phyloP scores from a whole-genome alignment of 78 protist species.

The Polysphondylium violaceum region DNA sequence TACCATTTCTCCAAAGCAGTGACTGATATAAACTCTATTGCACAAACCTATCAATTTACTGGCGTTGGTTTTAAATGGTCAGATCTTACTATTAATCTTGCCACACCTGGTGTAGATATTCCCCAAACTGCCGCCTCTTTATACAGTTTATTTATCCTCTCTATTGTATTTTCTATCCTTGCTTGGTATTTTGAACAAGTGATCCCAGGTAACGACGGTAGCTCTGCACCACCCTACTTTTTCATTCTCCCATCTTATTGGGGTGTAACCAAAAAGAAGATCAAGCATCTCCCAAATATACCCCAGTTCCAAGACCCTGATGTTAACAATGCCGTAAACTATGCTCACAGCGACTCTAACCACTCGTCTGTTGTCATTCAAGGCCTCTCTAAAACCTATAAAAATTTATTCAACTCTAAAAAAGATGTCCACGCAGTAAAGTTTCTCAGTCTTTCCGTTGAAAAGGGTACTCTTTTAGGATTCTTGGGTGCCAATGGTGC shows the following conservation, averaged over 20 bases:
- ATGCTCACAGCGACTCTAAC: slow-evolving; percentile 26
- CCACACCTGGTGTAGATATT: slow-evolving; percentile 20
- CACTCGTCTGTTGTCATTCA: slow-evolving; percentile 37
- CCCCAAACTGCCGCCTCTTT: slow-evolving; percentile 36
- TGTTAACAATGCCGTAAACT: slow-evolving; percentile 15
- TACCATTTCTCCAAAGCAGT: slow-evolving; percentile 49
- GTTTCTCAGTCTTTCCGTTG: slow-evolving; percentile 60
- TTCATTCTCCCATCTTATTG: slow-evolving; percentile 70
- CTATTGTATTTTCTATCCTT: slow-evolving; percentile 10
- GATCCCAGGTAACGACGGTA: slow-evolving; percentile 81
- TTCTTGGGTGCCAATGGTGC: slow-evolving; percentile 91
- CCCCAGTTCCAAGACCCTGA: slow-evolving; percentile 49
- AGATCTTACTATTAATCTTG: slow-evolving; percentile 4
- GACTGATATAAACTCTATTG: slow-evolving; percentile 14
- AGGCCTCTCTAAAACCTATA: slow-evolving; percentile 64
- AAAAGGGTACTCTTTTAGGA: slow-evolving; percentile 24
- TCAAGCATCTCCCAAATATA: neutral
- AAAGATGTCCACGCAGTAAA: slow-evolving; percentile 71
- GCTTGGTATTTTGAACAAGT: slow-evolving; percentile 86
- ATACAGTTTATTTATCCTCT: neutral
- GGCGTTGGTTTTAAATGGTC: neutral
- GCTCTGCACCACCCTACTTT: slow-evolving; percentile 68
- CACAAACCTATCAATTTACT: neutral
- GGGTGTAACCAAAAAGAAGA: slow-evolving; percentile 57
- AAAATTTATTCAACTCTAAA: neutral